Evolutionary conservation across 257 asterid genomes (phyloP), one percentile per base, ranked within the genome.

Genomic region (Forsythia viridissima): DNA sequence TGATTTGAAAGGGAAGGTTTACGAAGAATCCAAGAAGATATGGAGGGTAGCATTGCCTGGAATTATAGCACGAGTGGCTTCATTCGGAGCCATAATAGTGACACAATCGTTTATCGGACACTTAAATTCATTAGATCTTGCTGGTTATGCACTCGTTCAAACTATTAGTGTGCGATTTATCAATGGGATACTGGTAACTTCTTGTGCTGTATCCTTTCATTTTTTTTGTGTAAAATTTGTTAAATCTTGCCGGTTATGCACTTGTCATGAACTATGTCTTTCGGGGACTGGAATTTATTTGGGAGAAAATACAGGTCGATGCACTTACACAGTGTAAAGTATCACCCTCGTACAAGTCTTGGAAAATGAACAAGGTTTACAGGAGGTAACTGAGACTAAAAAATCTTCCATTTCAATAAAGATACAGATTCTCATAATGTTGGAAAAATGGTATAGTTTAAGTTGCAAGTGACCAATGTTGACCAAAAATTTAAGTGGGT

Each of bases 11-110:
- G 88, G n/a, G 41, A 83, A 78, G 76, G 83, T 87, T 67, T 73
- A 41, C 13, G 90, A 80, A 0, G 97, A 91, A 73, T 82, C 94
- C 21, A 91, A 79, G 81, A 91, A 90, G 84, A 90, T 91, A 83
- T 91, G 97, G 97, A 80, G 74, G 67, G 88, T 90, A 6, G 97
- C 97, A 4, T 82, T 91, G 76, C 97, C 97, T 0, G 94, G 94
- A 20, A 72, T 91, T 52, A 80, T 91, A 4, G 90, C 97, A 0
- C 83, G 97, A 76, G 92, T 91, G 66, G 85, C 94, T 18, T 79
- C 94, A 2, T 91, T 91, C 18, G 97, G 94, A 4, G 70, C 91
- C 67, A 82, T 91, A 21, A 84, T 91, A 2, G 92, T 91, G n/a
- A 91, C 97, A 24, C 94, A 91, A 68, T 88, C 97, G 3, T 90